Base-by-base conservation (phyloP, 495 filamentous ascomycete species). In the Mycothermus thermophilus region DNA sequence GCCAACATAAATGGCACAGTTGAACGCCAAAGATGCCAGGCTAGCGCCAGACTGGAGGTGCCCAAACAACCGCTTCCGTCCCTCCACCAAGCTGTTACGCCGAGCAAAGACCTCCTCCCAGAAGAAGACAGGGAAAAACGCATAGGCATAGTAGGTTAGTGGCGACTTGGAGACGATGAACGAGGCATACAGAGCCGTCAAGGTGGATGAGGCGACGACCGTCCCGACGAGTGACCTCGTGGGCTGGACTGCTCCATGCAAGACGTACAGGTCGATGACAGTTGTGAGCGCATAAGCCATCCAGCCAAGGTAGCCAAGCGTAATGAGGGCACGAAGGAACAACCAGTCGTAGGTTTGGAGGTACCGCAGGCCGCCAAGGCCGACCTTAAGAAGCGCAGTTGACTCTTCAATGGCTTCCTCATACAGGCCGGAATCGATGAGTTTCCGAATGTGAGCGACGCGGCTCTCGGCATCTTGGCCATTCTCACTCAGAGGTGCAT, bases 331-430 rank as follows among this genome's bases (percentile, higher is more conserved):
- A 32, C 92, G 70, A 22, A 99, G 57, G 62, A 99, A 96, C n/a
- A 96, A 67, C 92, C 92, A 99, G 58, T 99, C 90, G 41, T 73
- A 74, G 0, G 84, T 96, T 53, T 99, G 92, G 19, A 96, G 69
- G 51, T 99, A 99, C 26, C 90, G 73, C 26, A 99, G 66, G 15
- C 92, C 92, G 37, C 83, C 75, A 2, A 96, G 67, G 4, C 78
- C 82, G 12, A 77, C 55, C 37, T 78, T 72, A 37, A 95, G 79
- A 9, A 96, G 60, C 5, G 77, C 72, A 9, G 76, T 72, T 8
- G 80, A 83, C 37, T 79, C 67, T 32, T 66, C 55, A 46, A 96
- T 93, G 1, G 86, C 82, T 40, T 75, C 67, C 28, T 86, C 72
- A 36, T 77, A 79, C 11, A 66, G 57, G 6, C 73, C 78, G 14